A percentile compares a stretch with the other conserved stretches of the same genome.
Conservation (phyloP, 108 stramenopile species). For the Cyclostephanos invisitatus region DNA sequence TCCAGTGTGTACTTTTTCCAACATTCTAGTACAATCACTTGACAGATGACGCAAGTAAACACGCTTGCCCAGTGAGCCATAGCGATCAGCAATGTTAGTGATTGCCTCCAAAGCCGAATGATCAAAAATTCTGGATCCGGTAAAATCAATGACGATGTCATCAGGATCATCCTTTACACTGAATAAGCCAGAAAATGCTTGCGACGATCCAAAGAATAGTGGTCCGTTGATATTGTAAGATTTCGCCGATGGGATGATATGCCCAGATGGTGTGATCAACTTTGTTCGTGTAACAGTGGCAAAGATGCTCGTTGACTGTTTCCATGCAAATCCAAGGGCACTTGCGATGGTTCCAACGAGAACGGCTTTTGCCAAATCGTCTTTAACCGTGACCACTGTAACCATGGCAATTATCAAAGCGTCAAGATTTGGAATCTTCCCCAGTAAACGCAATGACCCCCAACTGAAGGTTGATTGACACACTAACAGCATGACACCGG, state of each 20-base stretch:
- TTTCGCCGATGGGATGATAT: slow-evolving; percentile 38
- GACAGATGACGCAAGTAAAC: slow-evolving; percentile 64
- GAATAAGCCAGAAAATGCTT: slow-evolving; percentile 59
- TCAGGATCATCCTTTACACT: slow-evolving; percentile 58
- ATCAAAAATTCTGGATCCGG: slow-evolving; percentile 62
- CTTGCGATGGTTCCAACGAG: slow-evolving; percentile 62
- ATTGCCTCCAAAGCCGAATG: slow-evolving; percentile 80
- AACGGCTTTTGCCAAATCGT: slow-evolving; percentile 78
- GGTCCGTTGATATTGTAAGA: slow-evolving; percentile 76
- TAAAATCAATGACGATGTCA: slow-evolving; percentile 78
- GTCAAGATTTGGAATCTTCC: slow-evolving; percentile 78
- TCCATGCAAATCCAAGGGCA: slow-evolving; percentile 78
- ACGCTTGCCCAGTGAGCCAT: slow-evolving; percentile 60
- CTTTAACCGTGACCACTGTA: slow-evolving; percentile 57
- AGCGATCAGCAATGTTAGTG: slow-evolving; percentile 59
- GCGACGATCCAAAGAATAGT: slow-evolving; percentile 81
- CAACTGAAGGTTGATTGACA: slow-evolving; percentile 83
- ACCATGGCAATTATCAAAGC: slow-evolving; percentile 71
- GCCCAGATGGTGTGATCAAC: slow-evolving; percentile 29
- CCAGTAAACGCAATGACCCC: slow-evolving; percentile 63
- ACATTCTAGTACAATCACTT: slow-evolving; percentile 50
- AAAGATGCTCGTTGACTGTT: slow-evolving; percentile 60
- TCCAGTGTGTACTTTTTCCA: slow-evolving; percentile 41
- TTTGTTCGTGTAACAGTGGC: slow-evolving; percentile 31
- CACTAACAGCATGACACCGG: slow-evolving; percentile 80